Base-by-base conservation (phyloP, 2,329 filamentous ascomycete species). In the Trichoderma atrobrunneum region DNA sequence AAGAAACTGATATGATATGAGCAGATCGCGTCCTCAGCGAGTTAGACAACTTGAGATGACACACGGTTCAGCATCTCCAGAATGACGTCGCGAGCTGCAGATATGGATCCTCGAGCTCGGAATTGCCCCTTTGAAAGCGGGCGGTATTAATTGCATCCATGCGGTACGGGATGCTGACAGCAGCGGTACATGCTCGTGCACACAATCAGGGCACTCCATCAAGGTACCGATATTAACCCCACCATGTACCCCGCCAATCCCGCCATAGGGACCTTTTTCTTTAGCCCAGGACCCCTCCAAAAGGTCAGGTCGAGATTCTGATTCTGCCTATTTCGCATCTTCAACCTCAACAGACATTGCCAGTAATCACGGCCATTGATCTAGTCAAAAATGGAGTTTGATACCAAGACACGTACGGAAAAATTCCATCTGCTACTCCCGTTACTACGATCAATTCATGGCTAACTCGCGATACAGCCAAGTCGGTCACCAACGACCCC, bases 401-500 rank as follows among this genome's bases (percentile, higher is more conserved):
- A 94, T 78, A 89, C 91, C 10, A 91, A 93, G 82, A 92, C 87
- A 62, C 87, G 92, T 94, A 83, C 7, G 61, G 12, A 14, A 79
- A 51, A n/a, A 36, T 26, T n/a, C 18, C 30, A 28, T 12, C 12
- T 30, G 7, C 12, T 80, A 32, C 54, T 34, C 51, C 36, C 24
- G 1, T n/a, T 36, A 11, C 14, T 24, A 0, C 7, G 7, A 3
- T 12, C n/a, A 32, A 6, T 16, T 5, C 34, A 54, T 60, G n/a
- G 57, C 61, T 73, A 66, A 75, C 74, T 63, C 7, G 26, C 61
- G 54, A 61, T 51, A 71, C 77, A 97, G 93, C 91, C 61, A 90
- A 89, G 73, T 97, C 92, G 81, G 87, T 86, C 76, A 98, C 94
- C 48, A 90, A 88, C 77, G 95, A 98, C 84, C 89, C 89, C 78